phyloP scores from a whole-genome alignment of 2,329 filamentous ascomycete genomes.

The Aureobasidium uvarum region DNA sequence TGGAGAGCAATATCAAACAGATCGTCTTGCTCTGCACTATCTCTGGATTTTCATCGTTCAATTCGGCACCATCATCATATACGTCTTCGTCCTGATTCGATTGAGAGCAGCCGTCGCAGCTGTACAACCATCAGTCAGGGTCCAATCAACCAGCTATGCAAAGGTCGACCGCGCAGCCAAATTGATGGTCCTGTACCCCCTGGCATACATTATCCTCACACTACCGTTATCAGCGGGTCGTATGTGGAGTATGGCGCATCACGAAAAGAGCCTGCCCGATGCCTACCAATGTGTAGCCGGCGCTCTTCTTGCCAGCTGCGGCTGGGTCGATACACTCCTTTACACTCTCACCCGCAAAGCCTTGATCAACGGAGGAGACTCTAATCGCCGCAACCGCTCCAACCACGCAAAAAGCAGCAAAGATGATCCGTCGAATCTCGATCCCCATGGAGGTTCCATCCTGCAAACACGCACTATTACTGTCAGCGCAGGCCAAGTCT shows the following conservation, averaged over 20 bases:
- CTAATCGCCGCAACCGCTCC: background rate
- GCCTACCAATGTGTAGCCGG: conserved; percentile 52
- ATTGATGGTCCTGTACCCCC: conserved; percentile 65
- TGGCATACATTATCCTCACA: conserved; percentile 68
- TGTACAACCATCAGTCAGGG: conserved; percentile 26
- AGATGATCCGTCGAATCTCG: conserved; percentile 6
- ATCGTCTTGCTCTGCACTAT: conserved; percentile 62
- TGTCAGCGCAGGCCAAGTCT: conserved; percentile 27
- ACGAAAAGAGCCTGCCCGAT: conserved; percentile 37
- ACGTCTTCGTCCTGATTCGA: conserved; percentile 41
- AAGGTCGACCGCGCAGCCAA: conserved; percentile 45
- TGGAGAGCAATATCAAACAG: conserved; percentile 52
- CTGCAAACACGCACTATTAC: conserved; percentile 35
- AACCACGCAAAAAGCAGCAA: conserved; percentile 27
- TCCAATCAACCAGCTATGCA: conserved; percentile 23
- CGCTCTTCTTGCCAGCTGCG: conserved; percentile 58
- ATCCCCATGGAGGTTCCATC: conserved; percentile 31
- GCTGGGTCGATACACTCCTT: conserved; percentile 58
- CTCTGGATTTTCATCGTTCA: conserved; percentile 61
- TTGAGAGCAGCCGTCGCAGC: conserved; percentile 33
- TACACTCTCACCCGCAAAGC: conserved; percentile 57
- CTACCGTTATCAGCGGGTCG: conserved; percentile 64
- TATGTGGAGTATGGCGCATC: conserved; percentile 60
- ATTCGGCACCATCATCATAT: conserved; percentile 53
- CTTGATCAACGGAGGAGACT: conserved; percentile 29